Percentiles rank a stretch among this genome's conserved stretches.
phyloP scores from a whole-genome alignment of 495 filamentous ascomycete species.

The Hypoxylon subgilvum region DNA sequence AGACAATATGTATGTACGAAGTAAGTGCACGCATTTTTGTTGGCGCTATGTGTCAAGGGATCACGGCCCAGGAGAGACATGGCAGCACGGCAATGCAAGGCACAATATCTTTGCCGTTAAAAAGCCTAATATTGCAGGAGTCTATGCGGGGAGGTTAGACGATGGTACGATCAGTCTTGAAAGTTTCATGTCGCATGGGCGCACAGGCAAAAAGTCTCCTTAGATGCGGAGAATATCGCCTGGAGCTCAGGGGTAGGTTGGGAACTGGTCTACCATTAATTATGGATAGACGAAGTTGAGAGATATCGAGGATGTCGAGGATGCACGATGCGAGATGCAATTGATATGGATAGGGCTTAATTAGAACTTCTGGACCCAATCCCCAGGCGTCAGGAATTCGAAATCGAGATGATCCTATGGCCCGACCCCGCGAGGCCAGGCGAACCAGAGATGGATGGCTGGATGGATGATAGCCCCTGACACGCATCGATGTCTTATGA shows the following conservation, averaged over 20 bases:
- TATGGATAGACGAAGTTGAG: no score
- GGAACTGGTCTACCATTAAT: conserved; percentile 6
- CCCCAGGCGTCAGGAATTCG: conserved; percentile 12
- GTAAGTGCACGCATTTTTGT: no score
- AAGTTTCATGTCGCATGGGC: conserved; percentile 33
- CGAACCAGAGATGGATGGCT: conserved; percentile 3
- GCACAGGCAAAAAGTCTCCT: conserved; percentile 16
- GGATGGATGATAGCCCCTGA: conserved; percentile 1
- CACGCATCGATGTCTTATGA: conserved; percentile 2
- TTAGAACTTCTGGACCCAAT: background rate
- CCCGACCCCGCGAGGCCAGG: conserved; percentile 24
- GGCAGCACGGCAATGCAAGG: conserved; percentile 25
- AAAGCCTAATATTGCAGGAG: conserved; percentile 31
- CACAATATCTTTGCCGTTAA: conserved; percentile 7
- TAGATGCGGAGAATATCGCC: conserved; percentile 32
- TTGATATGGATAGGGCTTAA: conserved; percentile 23
- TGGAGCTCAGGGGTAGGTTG: conserved; percentile 27
- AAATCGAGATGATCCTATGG: conserved; percentile 30
- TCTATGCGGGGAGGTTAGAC: conserved; percentile 30
- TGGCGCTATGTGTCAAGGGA: no score
- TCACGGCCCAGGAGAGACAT: conserved; percentile 3
- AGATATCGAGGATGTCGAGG: no score
- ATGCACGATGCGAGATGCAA: conserved; percentile 7
- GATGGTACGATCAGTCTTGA: conserved; percentile 30
- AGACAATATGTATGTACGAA: no score